Percentiles rank a stretch among this genome's conserved stretches.
Conservation (phyloP, 345 rosid species). For the Citrus hindsii region DNA sequence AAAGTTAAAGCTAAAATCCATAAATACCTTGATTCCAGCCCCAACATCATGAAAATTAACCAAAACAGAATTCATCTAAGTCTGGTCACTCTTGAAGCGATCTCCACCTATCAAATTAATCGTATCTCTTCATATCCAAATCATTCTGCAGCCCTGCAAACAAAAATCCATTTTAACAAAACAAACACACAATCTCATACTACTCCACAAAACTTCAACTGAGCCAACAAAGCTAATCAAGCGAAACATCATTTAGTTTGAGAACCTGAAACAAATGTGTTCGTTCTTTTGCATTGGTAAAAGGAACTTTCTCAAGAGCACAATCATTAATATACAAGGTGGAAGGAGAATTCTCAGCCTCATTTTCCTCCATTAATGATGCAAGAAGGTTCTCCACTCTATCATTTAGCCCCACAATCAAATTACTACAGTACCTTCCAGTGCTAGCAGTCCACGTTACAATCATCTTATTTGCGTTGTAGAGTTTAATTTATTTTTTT, state of each 20-base stretch:
- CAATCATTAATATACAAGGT: too few species aligned
- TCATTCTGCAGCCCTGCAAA: conserved; percentile 70
- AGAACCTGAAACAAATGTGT: conserved; percentile 20
- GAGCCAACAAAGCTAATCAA: conserved; percentile 30
- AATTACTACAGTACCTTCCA: too few species aligned
- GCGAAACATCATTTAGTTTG: conserved; percentile 24
- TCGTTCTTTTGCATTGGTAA: too few species aligned
- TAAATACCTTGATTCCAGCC: conserved; percentile 75
- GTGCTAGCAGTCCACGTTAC: too few species aligned
- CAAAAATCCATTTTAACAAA: not conserved
- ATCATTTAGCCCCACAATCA: too few species aligned
- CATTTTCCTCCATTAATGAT: too few species aligned
- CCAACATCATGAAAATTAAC: conserved; percentile 90
- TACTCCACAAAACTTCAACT: not conserved
- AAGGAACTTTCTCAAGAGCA: too few species aligned
- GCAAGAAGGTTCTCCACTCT: too few species aligned
- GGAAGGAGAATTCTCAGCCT: too few species aligned
- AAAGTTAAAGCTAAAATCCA: not conserved
- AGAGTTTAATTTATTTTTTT: too few species aligned
- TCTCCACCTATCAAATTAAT: conserved; percentile 85
- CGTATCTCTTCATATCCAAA: conserved; percentile 69
- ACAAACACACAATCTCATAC: not conserved
- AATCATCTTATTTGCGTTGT: too few species aligned
- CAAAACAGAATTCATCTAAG: conserved; percentile 90
- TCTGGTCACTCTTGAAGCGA: conserved; percentile 96